These are phyloP conservation scores for Penicillium vulpinum DNA, from an alignment of 2,329 filamentous ascomycete genomes.

Conservation along the genomic window DNA sequence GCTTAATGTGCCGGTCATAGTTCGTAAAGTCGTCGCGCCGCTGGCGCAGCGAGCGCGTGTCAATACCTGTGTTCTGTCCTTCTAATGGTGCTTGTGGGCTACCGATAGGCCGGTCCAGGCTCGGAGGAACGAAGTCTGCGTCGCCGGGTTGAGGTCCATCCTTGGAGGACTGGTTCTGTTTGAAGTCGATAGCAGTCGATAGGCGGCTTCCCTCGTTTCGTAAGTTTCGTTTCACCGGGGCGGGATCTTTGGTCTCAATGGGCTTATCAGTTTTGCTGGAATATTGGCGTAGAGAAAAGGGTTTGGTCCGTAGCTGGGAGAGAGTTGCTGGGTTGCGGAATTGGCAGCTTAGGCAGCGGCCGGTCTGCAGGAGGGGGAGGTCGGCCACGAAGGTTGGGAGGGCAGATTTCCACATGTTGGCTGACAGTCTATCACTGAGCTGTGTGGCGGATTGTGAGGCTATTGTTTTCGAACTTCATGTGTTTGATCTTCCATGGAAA, in stretches of 20 bases:
- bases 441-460: background rate
- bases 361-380: slow-evolving; percentile 25
- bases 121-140: slow-evolving; percentile 53
- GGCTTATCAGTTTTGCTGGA: slow-evolving; percentile 21
- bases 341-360: slow-evolving; percentile 40
- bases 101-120: slow-evolving; percentile 74
- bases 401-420: slow-evolving; percentile 35
- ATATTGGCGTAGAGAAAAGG: slow-evolving; percentile 31
- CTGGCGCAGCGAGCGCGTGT: slow-evolving; percentile 65
- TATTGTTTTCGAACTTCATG: background rate
- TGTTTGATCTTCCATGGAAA: slow-evolving; percentile 5
- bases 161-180: slow-evolving; percentile 30
- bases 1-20: slow-evolving; percentile 78
- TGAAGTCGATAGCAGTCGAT: slow-evolving; percentile 26
- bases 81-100: slow-evolving; percentile 69
- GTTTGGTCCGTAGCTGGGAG: slow-evolving; percentile 19
- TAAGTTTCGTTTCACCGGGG: background rate
- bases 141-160: slow-evolving; percentile 31
- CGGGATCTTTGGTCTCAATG: background rate
- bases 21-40: slow-evolving; percentile 77
- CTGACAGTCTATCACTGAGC: background rate
- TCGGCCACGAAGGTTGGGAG: slow-evolving; percentile 23
- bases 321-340: slow-evolving; percentile 28
- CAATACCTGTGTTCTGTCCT: slow-evolving; percentile 80
- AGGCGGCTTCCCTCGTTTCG: background rate